Percentiles rank a stretch among this genome's conserved stretches.
phyloP scores from a whole-genome alignment of 768 basidiomycete species.

The Podaxis pistillaris region DNA sequence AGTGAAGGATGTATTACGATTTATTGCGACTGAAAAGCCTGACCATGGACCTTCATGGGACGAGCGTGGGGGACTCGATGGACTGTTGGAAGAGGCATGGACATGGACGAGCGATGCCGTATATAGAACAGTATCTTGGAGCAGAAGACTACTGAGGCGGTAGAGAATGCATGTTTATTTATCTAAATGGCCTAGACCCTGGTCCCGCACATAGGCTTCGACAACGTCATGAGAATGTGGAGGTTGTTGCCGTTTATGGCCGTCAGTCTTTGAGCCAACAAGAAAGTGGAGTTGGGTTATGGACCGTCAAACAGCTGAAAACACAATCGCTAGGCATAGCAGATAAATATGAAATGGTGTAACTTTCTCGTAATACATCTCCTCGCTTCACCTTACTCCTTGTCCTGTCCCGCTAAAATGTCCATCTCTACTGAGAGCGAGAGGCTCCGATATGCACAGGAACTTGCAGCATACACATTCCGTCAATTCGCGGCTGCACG shows the following conservation, averaged over 20 bases:
- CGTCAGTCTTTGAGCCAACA: not conserved
- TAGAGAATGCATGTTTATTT: slow-evolving; percentile 21
- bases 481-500: slow-evolving; percentile 42
- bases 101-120: slow-evolving; percentile 43
- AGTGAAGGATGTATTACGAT: slow-evolving; percentile 92
- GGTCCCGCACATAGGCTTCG: not conserved
- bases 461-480: slow-evolving; percentile 47
- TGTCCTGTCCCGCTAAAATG: not conserved
- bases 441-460: slow-evolving; percentile 41
- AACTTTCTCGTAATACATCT: not conserved
- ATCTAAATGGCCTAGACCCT: slow-evolving; percentile 8
- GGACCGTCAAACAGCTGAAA: slow-evolving; percentile 12
- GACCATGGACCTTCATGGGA: slow-evolving; percentile 56
- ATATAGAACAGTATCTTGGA: slow-evolving; percentile 36
- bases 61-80: slow-evolving; percentile 63
- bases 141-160: slow-evolving; percentile 34
- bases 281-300: slow-evolving; percentile 14
- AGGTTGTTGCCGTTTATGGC: slow-evolving; percentile 9
- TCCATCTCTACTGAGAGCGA: slow-evolving; percentile 24
- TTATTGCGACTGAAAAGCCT: slow-evolving; percentile 65
- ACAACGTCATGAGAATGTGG: slow-evolving; percentile 1
- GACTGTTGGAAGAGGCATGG: slow-evolving; percentile 61
- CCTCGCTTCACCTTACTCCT: not conserved
- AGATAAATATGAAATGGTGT: not conserved
- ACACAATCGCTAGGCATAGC: not conserved